Conservation (phyloP, 768 basidiomycete species). For the Boletus tylopilopsis region DNA sequence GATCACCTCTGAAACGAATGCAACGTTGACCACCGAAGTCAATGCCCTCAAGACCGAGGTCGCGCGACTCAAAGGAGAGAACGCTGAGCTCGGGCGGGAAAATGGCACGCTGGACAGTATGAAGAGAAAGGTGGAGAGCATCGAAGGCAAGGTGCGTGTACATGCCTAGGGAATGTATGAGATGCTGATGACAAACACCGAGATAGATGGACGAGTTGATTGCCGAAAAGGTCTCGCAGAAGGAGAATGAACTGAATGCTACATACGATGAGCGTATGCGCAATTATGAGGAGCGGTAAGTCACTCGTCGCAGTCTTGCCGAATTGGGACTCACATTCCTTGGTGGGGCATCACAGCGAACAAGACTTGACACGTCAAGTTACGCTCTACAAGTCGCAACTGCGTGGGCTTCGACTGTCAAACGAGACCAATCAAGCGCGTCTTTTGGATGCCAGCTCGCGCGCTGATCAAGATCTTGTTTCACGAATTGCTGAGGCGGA, state of each 20-base stretch:
- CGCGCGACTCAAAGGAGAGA: slow-evolving; percentile 73
- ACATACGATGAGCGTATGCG: slow-evolving; percentile 94
- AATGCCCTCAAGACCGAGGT: slow-evolving; percentile 73
- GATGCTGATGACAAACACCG: not conserved
- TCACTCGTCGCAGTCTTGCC: not conserved
- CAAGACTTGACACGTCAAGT: slow-evolving; percentile 92
- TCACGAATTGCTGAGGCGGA: slow-evolving; percentile 91
- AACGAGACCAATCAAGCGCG: slow-evolving; percentile 93
- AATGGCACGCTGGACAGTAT: slow-evolving; percentile 57
- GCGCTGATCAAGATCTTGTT: slow-evolving; percentile 92
- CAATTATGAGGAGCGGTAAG: slow-evolving; percentile 94
- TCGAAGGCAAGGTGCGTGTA: slow-evolving; percentile 73
- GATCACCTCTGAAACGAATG: slow-evolving; percentile 55
- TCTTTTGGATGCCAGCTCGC: slow-evolving; percentile 84
- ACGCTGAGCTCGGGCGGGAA: slow-evolving; percentile 75
- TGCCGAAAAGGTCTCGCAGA: slow-evolving; percentile 81
- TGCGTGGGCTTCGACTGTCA: slow-evolving; percentile 84
- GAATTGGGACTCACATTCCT: not conserved
- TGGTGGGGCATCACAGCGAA: slow-evolving; percentile 52
- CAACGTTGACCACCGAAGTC: slow-evolving; percentile 55
- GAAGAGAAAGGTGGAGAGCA: slow-evolving; percentile 72
- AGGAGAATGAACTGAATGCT: slow-evolving; percentile 95
- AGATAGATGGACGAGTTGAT: slow-evolving; percentile 93
- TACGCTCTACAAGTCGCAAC: slow-evolving; percentile 79
- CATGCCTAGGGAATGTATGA: not conserved